phyloP scores from a whole-genome alignment of 1,139 yeast genomes.

The Blastobotrys illinoisensis region DNA sequence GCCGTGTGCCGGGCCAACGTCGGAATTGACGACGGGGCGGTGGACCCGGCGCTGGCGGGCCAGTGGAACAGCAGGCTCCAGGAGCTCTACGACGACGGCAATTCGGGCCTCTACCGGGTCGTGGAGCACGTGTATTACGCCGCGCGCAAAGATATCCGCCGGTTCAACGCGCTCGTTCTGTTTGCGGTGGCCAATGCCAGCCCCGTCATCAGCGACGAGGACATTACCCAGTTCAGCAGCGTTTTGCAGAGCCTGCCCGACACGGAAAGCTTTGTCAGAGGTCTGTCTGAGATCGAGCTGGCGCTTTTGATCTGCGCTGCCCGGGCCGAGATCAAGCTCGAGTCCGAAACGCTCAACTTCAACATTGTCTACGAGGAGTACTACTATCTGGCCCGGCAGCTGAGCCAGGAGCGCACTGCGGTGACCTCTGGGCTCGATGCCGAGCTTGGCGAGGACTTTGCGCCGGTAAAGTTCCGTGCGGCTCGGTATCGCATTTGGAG shows the following conservation, averaged over 20 bases:
- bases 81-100: conserved; percentile 25
- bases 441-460: neutral
- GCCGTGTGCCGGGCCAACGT: conserved; percentile 30
- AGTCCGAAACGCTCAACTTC: conserved; percentile 52
- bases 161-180: conserved; percentile 48
- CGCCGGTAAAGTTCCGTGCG: conserved; percentile 12
- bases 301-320: conserved; percentile 68
- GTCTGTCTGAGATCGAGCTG: conserved; percentile 65
- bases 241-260: conserved; percentile 28
- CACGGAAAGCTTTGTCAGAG: conserved; percentile 32
- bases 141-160: conserved; percentile 48
- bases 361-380: conserved; percentile 78
- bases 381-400: conserved; percentile 44
- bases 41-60: neutral
- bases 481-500: conserved; percentile 32
- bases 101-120: conserved; percentile 33
- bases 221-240: neutral
- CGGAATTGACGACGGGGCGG: conserved; percentile 17
- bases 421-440: conserved; percentile 21
- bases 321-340: conserved; percentile 57
- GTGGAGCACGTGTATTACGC: conserved; percentile 52
- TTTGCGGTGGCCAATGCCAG: conserved; percentile 40
- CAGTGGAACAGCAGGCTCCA: conserved; percentile 10
- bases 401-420: conserved; percentile 40
- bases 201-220: conserved; percentile 11